A percentile compares a stretch with the other conserved stretches of the same genome.
Conservation (phyloP, 2,329 filamentous ascomycete species). For the Hypoxylon sp. region DNA sequence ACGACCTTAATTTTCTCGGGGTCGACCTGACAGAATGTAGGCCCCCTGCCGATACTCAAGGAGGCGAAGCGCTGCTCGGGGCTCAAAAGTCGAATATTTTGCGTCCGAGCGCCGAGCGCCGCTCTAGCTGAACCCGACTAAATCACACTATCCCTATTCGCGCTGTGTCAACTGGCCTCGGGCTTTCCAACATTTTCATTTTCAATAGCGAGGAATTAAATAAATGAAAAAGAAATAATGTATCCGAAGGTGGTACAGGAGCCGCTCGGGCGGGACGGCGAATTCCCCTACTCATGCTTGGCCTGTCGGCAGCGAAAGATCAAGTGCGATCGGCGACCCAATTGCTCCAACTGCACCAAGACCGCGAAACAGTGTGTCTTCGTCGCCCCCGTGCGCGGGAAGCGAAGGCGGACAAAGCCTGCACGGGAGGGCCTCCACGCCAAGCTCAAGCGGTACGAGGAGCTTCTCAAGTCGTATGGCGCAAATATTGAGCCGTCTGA, state of each 20-base stretch:
- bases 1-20: neutral
- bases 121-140: neutral
- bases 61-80: slow-evolving; percentile 27
- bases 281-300: slow-evolving; percentile 43
- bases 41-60: neutral
- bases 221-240: slow-evolving; percentile 1
- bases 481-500: slow-evolving; percentile 38
- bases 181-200: neutral
- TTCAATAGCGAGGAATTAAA: neutral
- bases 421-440: slow-evolving; percentile 36
- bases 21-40: neutral
- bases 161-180: neutral
- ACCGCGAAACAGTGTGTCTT: slow-evolving; percentile 48
- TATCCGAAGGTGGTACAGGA: neutral
- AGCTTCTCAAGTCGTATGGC: slow-evolving; percentile 32
- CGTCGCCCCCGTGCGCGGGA: slow-evolving; percentile 42
- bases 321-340: slow-evolving; percentile 51
- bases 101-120: slow-evolving; percentile 33
- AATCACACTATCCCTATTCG: neutral
- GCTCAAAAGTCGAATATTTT: slow-evolving; percentile 31
- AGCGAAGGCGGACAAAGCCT: slow-evolving; percentile 38
- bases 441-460: slow-evolving; percentile 34
- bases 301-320: slow-evolving; percentile 52
- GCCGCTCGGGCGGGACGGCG: slow-evolving; percentile 3
- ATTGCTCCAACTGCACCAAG: slow-evolving; percentile 56